Evolutionary conservation across 345 rosid genomes (phyloP).

Genomic region (Lepidium aucheri): DNA sequence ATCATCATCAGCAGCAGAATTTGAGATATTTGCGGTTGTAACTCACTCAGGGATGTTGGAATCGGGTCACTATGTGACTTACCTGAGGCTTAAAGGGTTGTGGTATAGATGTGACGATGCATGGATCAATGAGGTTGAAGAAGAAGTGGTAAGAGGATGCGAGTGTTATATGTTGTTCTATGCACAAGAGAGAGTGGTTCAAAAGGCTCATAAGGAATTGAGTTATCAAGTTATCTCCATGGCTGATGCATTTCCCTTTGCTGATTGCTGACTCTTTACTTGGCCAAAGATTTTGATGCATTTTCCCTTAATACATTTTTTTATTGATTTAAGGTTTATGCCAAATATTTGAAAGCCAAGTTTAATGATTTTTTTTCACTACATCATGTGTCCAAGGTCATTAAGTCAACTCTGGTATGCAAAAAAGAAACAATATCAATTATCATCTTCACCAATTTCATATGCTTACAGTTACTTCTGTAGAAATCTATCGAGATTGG

Average conservation of each 20-base stretch:
- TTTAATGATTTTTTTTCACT: background rate
- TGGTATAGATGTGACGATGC: slow-evolving; percentile 97
- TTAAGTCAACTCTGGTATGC: too few relatives aligned
- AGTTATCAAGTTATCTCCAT: slow-evolving; percentile 28
- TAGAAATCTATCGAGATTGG: background rate
- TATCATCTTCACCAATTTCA: background rate
- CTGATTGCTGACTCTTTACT: slow-evolving; percentile 46
- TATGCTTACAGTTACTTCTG: background rate
- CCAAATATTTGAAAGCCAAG: slow-evolving; percentile 21
- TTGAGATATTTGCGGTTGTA: slow-evolving; percentile 79
- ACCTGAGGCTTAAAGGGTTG: slow-evolving; percentile 51
- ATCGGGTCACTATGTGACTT: slow-evolving; percentile 84
- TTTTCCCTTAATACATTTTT: slow-evolving; percentile 13
- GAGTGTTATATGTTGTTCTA: slow-evolving; percentile 89
- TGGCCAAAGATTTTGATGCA: slow-evolving; percentile 27
- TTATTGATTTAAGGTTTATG: slow-evolving; percentile 23
- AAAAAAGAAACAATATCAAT: background rate
- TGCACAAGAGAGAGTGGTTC: slow-evolving; percentile 58
- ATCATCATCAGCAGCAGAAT: slow-evolving; percentile 34
- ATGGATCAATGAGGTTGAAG: slow-evolving; percentile 87
- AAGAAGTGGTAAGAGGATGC: slow-evolving; percentile 70
- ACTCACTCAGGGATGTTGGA: slow-evolving; percentile 82
- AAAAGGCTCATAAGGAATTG: slow-evolving; percentile 29
- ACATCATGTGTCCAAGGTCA: background rate
- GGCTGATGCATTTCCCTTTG: slow-evolving; percentile 32